These are phyloP conservation scores for Herpotrichia juniperi DNA, from an alignment of 2,329 filamentous ascomycete genomes.

Conservation along the genomic window DNA sequence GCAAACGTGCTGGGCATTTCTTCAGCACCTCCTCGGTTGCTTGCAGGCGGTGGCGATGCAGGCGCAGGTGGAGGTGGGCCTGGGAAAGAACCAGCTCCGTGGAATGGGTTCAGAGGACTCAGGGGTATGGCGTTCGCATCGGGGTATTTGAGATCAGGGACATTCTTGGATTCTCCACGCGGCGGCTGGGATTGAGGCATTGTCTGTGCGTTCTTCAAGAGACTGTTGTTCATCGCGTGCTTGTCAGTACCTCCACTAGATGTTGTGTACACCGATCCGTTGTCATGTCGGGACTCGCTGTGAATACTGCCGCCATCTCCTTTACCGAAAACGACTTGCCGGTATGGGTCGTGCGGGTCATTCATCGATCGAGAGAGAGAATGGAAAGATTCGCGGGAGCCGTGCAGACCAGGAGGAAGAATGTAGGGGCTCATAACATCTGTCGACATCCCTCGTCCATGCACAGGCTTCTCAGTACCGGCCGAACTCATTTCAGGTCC, in stretches of 20 bases:
- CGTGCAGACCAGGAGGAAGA: constrained; percentile 80
- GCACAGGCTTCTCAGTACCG: constrained; percentile 50
- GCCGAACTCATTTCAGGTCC: constrained; percentile 66
- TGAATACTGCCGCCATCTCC: constrained; percentile 47
- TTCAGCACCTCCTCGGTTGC: neutral
- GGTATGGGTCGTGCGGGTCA: constrained; percentile 84
- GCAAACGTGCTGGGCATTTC: constrained; percentile 33
- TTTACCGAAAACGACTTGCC: constrained; percentile 65
- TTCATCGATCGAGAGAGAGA: constrained; percentile 80
- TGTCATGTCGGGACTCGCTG: constrained; percentile 43
- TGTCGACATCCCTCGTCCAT: constrained; percentile 61
- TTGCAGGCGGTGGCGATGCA: constrained; percentile 1
- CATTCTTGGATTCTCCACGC: constrained; percentile 43
- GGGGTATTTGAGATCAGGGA: constrained; percentile 42
- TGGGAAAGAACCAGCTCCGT: constrained; percentile 21
- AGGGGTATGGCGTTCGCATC: constrained; percentile 34
- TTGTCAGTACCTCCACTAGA: constrained; percentile 55
- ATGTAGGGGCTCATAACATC: constrained; percentile 86
- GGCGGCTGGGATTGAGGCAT: constrained; percentile 63
- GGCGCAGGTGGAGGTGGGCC: constrained; percentile 16
- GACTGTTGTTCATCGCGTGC: constrained; percentile 56
- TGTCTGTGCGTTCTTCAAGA: constrained; percentile 62
- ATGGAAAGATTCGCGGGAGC: constrained; percentile 84
- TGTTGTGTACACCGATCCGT: constrained; percentile 58
- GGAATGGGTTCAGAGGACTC: constrained; percentile 38